phyloP scores from a whole-genome alignment of 1,284 basidiomycete genomes.

The Moesziomyces sp. region DNA sequence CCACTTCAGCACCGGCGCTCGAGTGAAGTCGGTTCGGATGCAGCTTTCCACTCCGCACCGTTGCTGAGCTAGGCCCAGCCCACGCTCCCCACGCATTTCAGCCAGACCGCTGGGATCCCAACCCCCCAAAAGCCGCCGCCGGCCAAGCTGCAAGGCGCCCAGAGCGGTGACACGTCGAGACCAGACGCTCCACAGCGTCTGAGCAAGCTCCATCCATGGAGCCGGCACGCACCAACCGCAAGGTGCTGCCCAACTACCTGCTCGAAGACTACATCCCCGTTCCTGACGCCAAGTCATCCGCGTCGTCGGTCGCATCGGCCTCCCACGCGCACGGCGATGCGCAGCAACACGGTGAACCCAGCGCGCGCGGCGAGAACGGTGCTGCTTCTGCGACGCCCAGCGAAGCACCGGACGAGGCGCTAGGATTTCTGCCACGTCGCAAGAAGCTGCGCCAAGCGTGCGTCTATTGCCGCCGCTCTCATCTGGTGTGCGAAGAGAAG shows the following conservation, averaged over 20 bases:
- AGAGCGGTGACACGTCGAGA: no score
- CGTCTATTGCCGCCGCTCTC: slow-evolving; percentile 42
- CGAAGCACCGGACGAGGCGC: slow-evolving; percentile 8
- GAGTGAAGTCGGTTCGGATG: no score
- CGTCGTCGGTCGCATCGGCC: neutral
- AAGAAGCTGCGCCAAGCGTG: slow-evolving; percentile 47
- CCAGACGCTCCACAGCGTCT: neutral
- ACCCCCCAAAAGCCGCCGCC: no score
- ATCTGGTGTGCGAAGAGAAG: slow-evolving; percentile 49
- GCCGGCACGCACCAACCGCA: slow-evolving; percentile 24
- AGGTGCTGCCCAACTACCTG: slow-evolving; percentile 48
- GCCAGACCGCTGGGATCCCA: no score
- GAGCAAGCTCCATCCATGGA: slow-evolving; percentile 13
- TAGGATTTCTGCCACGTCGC: slow-evolving; percentile 20
- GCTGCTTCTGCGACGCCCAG: neutral
- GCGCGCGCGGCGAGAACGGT: neutral
- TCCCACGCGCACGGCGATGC: slow-evolving; percentile 5
- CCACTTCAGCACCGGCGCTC: no score
- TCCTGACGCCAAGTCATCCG: slow-evolving; percentile 9
- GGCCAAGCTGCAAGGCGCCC: no score
- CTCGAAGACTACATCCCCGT: slow-evolving; percentile 33
- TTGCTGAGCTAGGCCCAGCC: no score
- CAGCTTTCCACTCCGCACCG: no score
- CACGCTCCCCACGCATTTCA: no score
- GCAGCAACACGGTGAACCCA: no score